These are phyloP conservation scores for Talaromyces adpressus DNA, from an alignment of 495 filamentous ascomycete species.

Conservation along the genomic window DNA sequence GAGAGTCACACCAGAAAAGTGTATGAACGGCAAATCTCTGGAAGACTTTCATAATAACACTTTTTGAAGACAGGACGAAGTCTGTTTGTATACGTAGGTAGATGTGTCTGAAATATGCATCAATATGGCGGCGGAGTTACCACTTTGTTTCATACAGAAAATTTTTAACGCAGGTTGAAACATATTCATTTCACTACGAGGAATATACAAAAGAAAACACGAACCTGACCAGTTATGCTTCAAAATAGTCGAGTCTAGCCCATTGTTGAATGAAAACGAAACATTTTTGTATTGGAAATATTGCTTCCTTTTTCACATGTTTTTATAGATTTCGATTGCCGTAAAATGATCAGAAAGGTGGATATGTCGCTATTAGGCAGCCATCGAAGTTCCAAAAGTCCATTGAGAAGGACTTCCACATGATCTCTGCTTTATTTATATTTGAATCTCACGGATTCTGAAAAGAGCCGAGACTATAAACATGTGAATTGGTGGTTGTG, in stretches of 20 bases:
- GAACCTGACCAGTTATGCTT: neutral
- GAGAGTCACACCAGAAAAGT: too few species aligned
- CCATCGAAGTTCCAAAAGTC: too few species aligned
- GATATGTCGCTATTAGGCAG: too few species aligned
- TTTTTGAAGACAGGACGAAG: too few species aligned
- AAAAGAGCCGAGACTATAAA: neutral
- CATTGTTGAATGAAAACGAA: neutral
- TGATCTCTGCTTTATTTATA: neutral
- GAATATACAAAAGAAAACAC: too few species aligned
- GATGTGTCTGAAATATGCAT: neutral
- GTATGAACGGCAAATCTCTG: too few species aligned
- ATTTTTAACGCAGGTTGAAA: neutral
- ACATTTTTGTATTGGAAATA: neutral
- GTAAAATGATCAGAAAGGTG: too few species aligned
- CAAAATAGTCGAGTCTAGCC: too few species aligned
- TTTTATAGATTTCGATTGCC: too few species aligned
- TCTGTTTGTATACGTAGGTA: too few species aligned
- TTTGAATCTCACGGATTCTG: neutral
- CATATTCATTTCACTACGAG: neutral
- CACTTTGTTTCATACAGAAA: neutral
- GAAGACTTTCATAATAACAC: too few species aligned
- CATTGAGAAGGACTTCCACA: neutral
- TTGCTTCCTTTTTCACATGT: too few species aligned
- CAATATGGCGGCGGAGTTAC: neutral
- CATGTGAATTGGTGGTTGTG: neutral